Evolutionary conservation across 139 green algal genomes (phyloP).

Genomic region (Microglena sp.): DNA sequence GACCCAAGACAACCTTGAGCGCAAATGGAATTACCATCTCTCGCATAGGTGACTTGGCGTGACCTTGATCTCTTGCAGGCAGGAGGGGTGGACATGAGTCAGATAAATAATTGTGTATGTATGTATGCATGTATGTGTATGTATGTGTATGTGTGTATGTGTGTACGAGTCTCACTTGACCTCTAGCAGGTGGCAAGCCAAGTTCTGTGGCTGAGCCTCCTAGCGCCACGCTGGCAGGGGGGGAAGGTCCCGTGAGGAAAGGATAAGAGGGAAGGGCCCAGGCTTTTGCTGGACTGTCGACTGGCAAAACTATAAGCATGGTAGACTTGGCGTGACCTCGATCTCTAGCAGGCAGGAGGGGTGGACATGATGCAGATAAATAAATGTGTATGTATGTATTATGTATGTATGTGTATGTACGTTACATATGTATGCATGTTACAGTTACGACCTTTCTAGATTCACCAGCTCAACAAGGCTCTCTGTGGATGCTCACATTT

Average conservation of each 20-base stretch:
- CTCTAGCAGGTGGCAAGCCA: too few relatives aligned
- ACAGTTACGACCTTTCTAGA: too few relatives aligned
- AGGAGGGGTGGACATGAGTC: conserved; percentile 10
- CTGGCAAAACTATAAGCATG: neutral
- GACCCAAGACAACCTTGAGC: too few relatives aligned
- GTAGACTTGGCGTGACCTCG: neutral
- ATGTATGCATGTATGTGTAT: neutral
- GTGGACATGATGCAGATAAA: conserved; percentile 9
- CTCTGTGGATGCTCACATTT: too few relatives aligned
- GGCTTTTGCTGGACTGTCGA: neutral
- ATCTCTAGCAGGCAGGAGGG: conserved; percentile 1
- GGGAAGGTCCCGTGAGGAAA: neutral
- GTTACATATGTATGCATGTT: too few relatives aligned
- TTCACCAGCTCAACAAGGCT: too few relatives aligned
- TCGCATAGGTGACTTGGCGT: neutral
- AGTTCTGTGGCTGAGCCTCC: too few relatives aligned
- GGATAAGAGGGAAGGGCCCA: neutral
- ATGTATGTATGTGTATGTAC: too few relatives aligned
- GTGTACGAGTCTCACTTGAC: neutral
- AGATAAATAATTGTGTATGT: conserved; percentile 1
- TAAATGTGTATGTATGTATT: too few relatives aligned
- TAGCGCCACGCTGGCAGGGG: neutral
- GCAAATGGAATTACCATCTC: too few relatives aligned
- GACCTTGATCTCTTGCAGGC: neutral
- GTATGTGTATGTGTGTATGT: neutral